Percentiles rank a stretch among this genome's conserved stretches.
Evolutionary conservation across 495 filamentous ascomycete species (phyloP).

Genomic region (Penicillium atrosanguineum): DNA sequence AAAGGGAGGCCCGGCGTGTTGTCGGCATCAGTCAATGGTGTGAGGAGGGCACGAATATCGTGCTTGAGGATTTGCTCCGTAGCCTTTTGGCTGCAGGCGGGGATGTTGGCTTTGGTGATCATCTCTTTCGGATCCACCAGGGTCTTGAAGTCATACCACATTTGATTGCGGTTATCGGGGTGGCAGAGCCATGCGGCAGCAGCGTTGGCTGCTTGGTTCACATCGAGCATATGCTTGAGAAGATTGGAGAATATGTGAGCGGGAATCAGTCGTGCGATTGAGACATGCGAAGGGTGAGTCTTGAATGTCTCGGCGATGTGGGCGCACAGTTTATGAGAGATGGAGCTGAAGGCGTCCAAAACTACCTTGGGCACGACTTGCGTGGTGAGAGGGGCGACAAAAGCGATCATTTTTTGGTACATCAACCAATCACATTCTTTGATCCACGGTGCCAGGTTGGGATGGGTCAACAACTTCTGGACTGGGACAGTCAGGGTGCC

Average conservation of each 20-base stretch:
- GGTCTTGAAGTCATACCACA: constrained; percentile 89
- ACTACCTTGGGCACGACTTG: constrained; percentile 86
- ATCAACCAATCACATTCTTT: constrained; percentile 91
- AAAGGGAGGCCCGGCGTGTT: constrained; percentile 30
- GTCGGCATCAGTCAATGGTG: constrained; percentile 36
- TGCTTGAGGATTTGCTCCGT: constrained; percentile 66
- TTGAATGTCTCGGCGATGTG: constrained; percentile 80
- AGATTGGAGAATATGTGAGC: constrained; percentile 86
- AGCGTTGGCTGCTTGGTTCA: constrained; percentile 77
- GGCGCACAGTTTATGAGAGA: constrained; percentile 71
- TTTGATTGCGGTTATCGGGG: constrained; percentile 57
- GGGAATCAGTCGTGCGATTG: constrained; percentile 80
- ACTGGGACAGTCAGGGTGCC: constrained; percentile 95
- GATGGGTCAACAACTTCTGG: constrained; percentile 87
- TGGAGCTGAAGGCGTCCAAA: constrained; percentile 76
- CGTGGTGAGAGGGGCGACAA: constrained; percentile 77
- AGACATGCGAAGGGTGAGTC: constrained; percentile 74
- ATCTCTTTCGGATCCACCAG: constrained; percentile 67
- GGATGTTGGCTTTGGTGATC: constrained; percentile 43
- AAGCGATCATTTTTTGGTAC: constrained; percentile 94
- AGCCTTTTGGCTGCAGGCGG: constrained; percentile 40
- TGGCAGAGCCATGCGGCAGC: constrained; percentile 50
- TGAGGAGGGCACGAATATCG: constrained; percentile 71
- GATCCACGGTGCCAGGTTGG: constrained; percentile 85
- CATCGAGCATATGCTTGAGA: constrained; percentile 78